Evolutionary conservation across 495 filamentous ascomycete genomes (phyloP), one percentile per base, ranked within the genome.

Genomic region (Annulohypoxylon nitens): DNA sequence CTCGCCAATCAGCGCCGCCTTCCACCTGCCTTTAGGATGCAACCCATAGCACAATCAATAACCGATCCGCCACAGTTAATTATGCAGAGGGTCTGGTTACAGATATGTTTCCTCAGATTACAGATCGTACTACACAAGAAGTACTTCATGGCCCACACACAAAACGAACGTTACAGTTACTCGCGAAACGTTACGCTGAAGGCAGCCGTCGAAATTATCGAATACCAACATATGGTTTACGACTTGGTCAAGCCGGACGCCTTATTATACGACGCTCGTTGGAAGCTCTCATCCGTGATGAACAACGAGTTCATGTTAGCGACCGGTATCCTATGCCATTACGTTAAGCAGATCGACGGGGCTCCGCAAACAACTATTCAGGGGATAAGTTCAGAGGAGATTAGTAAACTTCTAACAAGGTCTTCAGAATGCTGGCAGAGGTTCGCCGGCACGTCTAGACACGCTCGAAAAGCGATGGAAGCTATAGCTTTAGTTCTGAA

Each of bases 221-320:
- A 82, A 41, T 76, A 78, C 30, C 81, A 83, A 61, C 78, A 78
- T 8, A 11, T 78, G 9, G 37, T 82, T 36, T 66, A 80, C 64
- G 76, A 82, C 57, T 74, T 82, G 34, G 76, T 76, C 12, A 67
- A 74, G 41, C 69, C 71, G 12, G 78, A 78, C 9, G 78, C 78
- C 4, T 64, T 77, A 9, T 64, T 85, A 12, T 80, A 76, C 41
- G 60, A 70, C 3, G 68, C 75, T 47, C 77, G 79, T 6, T 83
- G 81, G 80, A 79, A 79, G 30, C 61, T 77, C 14, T 73, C 69
- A 43, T 78, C 81, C 6, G 70, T 79, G 4, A 72, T 82, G 47
- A 80, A 74, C 47, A 76, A 80, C 59, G 70, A 80, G n/a, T 83
- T 80, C 36, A 70, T 83, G 9, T 66, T 81, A 6, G 81, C 78